Evolutionary conservation across 2,329 filamentous ascomycete species (phyloP), one percentile per base, ranked within the genome.

Genomic region (Sporothrix globosa): DNA sequence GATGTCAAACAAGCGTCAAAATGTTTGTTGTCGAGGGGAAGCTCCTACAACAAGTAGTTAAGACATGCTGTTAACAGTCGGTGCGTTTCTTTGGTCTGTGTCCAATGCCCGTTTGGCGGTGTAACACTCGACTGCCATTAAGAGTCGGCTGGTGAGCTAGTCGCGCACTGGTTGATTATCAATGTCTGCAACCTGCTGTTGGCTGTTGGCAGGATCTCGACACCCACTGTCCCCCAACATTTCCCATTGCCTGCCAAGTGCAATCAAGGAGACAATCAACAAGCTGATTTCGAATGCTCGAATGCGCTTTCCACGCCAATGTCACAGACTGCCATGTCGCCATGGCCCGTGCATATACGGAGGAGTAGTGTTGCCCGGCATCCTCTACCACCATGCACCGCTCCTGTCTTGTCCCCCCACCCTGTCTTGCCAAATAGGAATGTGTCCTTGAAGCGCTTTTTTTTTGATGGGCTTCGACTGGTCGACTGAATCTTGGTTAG

Each of bases 361-460:
- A 27, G 41, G 14, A 44, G 58, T 46, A 14, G 14, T 44, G 41
- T 61, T 61, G 56, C n/a, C 41, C 58, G n/a, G 19, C 56, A 9
- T 19, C 19, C n/a, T 41, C n/a, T 60, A 34, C 56, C 56, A 54
- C 3, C 17, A 46, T 61, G 39, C 58, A 39, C 44, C 44, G 44
- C 39, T 17, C 21, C 21, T 14, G n/a, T 17, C 13, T 63, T 39
- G 39, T 27, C 21, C 39, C 58, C 58, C 58, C n/a, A 14, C 39
- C 39, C 11, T 10, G 58, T 63, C 21, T 63, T 46, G 27, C 58
- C 58, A 46, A 44, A 30, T 17, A 63, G 39, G 58, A 46, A 63
- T 63, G 39, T 63, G 39, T 4, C 58, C 58, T 30, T 4, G 27
- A 30, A 30, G 27, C 27, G 21, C 46, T 21, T 63, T 63, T 39